A percentile compares a stretch with the other conserved stretches of the same genome.
Conservation (phyloP, 345 rosid species). For the Erysimum cheiranthoides region DNA sequence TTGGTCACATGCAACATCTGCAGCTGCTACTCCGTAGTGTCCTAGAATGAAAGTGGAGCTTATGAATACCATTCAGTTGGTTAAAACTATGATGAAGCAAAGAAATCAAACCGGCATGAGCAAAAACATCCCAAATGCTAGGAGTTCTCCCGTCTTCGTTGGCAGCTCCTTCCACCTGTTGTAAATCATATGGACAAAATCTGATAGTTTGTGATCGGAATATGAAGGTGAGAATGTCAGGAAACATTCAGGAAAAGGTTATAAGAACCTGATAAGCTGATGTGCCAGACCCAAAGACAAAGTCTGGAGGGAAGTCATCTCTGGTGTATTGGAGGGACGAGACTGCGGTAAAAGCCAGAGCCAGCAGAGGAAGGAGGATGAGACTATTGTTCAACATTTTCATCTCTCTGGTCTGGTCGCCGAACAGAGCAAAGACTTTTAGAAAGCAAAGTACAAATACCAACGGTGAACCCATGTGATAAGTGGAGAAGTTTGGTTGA, state of each 20-base stretch:
- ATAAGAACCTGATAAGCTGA: constrained; percentile 63
- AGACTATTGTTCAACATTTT: constrained; percentile 21
- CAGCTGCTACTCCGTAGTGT: constrained; percentile 45
- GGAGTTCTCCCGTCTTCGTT: constrained; percentile 64
- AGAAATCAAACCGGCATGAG: constrained; percentile 50
- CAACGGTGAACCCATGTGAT: not conserved
- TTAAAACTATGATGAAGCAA: not conserved
- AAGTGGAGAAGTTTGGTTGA: not conserved
- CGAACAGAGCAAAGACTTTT: not conserved
- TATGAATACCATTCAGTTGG: not conserved
- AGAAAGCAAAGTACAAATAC: not conserved
- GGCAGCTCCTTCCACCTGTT: constrained; percentile 69
- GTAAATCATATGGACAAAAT: constrained; percentile 12
- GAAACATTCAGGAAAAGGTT: not conserved
- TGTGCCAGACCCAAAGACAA: constrained; percentile 63
- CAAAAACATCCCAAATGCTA: constrained; percentile 66
- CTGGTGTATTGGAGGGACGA: constrained; percentile 52
- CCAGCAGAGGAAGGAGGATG: constrained; percentile 37
- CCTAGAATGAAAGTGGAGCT: constrained; percentile 43
- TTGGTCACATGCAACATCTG: constrained; percentile 59
- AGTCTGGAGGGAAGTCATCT: constrained; percentile 61
- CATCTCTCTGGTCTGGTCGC: constrained; percentile 26
- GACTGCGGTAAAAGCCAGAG: constrained; percentile 15
- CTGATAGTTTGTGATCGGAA: not conserved
- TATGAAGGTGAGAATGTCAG: not conserved